Percentiles rank a stretch among this genome's conserved stretches.
These are phyloP conservation scores for Pythium scleroteichum DNA, from an alignment of 352 stramenopile species.

Conservation along the genomic window DNA sequence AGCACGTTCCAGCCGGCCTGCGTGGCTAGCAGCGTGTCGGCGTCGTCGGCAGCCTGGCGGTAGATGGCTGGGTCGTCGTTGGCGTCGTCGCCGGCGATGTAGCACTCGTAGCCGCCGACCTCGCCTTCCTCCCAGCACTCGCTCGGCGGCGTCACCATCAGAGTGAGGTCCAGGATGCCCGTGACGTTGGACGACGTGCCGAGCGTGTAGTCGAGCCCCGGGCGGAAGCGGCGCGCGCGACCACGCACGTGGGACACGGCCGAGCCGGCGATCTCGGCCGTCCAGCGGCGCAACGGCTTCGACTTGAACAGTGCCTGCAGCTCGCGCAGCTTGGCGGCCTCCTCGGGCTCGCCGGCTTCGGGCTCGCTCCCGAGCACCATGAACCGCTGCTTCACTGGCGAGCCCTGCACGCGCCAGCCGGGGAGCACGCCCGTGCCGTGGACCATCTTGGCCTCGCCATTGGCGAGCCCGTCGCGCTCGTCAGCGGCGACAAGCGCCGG, in stretches of 20 bases:
- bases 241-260: slow-evolving; percentile 40
- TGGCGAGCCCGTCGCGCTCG: slow-evolving; percentile 48
- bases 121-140: slow-evolving; percentile 35
- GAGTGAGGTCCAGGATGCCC: slow-evolving; percentile 49
- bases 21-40: slow-evolving; percentile 85
- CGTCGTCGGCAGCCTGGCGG: slow-evolving; percentile 53
- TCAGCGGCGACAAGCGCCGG: slow-evolving; percentile 38
- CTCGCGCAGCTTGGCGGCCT: slow-evolving; percentile 26
- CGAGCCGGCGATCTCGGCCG: slow-evolving; percentile 50
- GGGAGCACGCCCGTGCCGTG: slow-evolving; percentile 26
- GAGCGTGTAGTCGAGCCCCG: slow-evolving; percentile 92
- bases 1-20: slow-evolving; percentile 88
- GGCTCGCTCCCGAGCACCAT: slow-evolving; percentile 20
- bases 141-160: slow-evolving; percentile 39
- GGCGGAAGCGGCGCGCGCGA: slow-evolving; percentile 79
- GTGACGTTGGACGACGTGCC: slow-evolving; percentile 48
- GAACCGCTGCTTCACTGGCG: slow-evolving; percentile 30
- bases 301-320: slow-evolving; percentile 56
- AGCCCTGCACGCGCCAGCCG: slow-evolving; percentile 29
- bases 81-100: slow-evolving; percentile 80
- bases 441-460: slow-evolving; percentile 39
- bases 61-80: slow-evolving; percentile 65
- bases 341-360: slow-evolving; percentile 22
- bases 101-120: slow-evolving; percentile 87
- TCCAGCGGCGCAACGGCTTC: slow-evolving; percentile 50